Percentiles rank a stretch among this genome's conserved stretches.
These are phyloP conservation scores for Dactylellina drechsleri DNA, from an alignment of 2,329 filamentous ascomycete genomes.

Conservation along the genomic window DNA sequence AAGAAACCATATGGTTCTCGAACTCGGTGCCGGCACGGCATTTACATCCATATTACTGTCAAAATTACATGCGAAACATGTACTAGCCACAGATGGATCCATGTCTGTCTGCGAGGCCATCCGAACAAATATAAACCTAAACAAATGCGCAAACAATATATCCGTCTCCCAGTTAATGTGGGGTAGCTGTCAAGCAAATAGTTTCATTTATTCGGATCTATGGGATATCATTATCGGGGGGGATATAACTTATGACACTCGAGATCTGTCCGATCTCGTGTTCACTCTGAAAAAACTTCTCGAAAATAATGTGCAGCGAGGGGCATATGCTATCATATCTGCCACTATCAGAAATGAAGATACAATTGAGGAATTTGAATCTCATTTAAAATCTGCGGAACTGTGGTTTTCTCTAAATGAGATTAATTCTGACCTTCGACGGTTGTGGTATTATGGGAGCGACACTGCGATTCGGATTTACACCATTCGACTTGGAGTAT, in stretches of 20 bases:
- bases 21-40: conserved; percentile 80
- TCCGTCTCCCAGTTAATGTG: conserved; percentile 33
- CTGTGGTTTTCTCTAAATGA: conserved; percentile 12
- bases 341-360: conserved; percentile 76
- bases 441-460: conserved; percentile 44
- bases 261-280: conserved; percentile 72
- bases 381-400: neutral
- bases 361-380: conserved; percentile 72
- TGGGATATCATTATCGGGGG: conserved; percentile 77
- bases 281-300: conserved; percentile 73
- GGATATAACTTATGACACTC: conserved; percentile 79
- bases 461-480: conserved; percentile 40
- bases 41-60: conserved; percentile 78
- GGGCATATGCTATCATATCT: conserved; percentile 72
- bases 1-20: conserved; percentile 67
- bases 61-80: conserved; percentile 71
- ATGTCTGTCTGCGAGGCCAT: conserved; percentile 76
- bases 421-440: neutral
- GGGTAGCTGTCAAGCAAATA: conserved; percentile 59
- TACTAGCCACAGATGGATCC: conserved; percentile 78
- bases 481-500: conserved; percentile 17
- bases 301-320: conserved; percentile 65
- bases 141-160: conserved; percentile 62
- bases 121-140: conserved; percentile 75
- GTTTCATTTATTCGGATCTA: conserved; percentile 62